Base-by-base conservation (phyloP, 78 protist genomes). In the Guillardia theta region DNA sequence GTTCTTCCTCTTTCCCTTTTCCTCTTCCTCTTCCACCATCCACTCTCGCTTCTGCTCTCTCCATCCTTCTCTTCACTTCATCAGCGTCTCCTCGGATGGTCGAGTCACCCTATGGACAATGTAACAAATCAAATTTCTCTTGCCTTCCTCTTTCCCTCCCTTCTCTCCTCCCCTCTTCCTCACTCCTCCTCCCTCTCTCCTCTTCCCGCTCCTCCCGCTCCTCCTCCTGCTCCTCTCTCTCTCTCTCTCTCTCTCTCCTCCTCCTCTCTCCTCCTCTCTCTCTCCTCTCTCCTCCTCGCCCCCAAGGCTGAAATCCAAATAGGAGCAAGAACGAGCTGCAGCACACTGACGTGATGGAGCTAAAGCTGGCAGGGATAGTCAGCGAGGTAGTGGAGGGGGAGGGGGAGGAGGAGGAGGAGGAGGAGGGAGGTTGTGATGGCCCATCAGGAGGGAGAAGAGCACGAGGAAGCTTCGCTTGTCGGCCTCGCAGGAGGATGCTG, bases 281-380 rank as follows among this genome's bases (percentile, higher is more conserved):
- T 6, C 27, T 9, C 70, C 70, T 58, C 70, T 6, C 70, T 58
- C 70, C 4, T 30, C 6, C 70, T 58, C 4, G 70, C 27, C 3
- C 70, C 70, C 70, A n/a, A n/a, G n/a, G n/a, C n/a, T n/a, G n/a
- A n/a, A n/a, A n/a, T n/a, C n/a, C n/a, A n/a, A 95, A 95, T 24
- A 90, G 96, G 64, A 47, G 93, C 62, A 96, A 97, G 95, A 95
- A 10, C 48, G 97, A 95, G 70, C 96, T 96, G 45, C 94, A 93
- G 92, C 54, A 80, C 88, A 48, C 83, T 0, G 97, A 95, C 87
- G 90, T 95, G 43, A 93, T 93, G 93, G 39, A 88, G 64, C 83
- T 95, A 37, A 41, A 93, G 70, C 58, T 80, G 76, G 30, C 41
- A 10, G 21, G 80, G 44, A 64, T 24, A 24, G 30, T 18, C 1